A percentile compares a stretch with the other conserved stretches of the same genome.
Evolutionary conservation across 352 stramenopile genomes (phyloP).

Genomic region (Phytophthora gonapodyides): DNA sequence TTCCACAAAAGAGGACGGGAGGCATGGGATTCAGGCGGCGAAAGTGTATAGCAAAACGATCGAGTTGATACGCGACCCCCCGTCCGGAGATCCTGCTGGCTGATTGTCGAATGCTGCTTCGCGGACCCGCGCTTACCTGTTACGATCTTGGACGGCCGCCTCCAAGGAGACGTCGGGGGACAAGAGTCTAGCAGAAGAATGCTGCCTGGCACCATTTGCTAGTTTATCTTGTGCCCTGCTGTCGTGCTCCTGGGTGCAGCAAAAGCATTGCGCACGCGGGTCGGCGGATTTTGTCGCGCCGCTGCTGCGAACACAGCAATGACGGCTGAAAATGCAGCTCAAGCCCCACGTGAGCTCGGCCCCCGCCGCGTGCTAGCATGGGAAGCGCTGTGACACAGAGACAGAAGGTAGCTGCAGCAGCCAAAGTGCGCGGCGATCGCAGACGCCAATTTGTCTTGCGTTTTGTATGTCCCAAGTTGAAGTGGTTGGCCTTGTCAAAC

Average conservation of each 20-base stretch:
- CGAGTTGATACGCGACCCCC: neutral
- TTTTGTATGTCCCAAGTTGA: slow-evolving; percentile 21
- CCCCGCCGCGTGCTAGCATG: no score
- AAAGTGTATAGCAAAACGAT: neutral
- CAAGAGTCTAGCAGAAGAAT: no score
- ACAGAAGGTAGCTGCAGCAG: slow-evolving; percentile 3
- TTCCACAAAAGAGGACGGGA: slow-evolving; percentile 12
- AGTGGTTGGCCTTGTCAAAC: slow-evolving; percentile 18
- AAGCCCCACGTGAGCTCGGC: no score
- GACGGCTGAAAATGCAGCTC: no score
- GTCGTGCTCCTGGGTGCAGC: no score
- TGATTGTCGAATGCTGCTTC: slow-evolving; percentile 10
- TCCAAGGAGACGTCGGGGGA: neutral
- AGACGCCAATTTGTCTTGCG: neutral
- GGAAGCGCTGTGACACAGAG: neutral
- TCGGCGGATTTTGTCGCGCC: no score
- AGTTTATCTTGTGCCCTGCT: no score
- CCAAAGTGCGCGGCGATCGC: neutral
- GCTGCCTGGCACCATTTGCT: no score
- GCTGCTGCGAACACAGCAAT: no score
- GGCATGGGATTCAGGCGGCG: neutral
- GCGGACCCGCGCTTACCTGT: neutral
- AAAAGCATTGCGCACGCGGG: no score
- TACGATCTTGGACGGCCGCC: slow-evolving; percentile 7
- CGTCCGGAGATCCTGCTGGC: neutral